Percentiles rank a stretch among this genome's conserved stretches.
phyloP scores from a whole-genome alignment of 345 rosid species.

The Trapa bicornis region DNA sequence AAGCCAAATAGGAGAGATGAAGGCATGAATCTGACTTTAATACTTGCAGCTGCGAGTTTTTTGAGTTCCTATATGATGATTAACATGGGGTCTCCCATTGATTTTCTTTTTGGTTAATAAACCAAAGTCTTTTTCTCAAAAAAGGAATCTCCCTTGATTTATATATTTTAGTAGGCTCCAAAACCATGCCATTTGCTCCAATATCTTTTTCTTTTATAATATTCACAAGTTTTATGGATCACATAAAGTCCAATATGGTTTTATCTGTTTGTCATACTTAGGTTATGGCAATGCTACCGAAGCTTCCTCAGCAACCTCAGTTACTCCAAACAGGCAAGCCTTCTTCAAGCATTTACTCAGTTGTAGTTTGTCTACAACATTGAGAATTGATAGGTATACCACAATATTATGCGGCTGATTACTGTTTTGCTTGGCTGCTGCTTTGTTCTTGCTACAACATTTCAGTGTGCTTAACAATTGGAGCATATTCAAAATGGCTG shows the following conservation, averaged over 20 bases:
- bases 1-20: background rate
- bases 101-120: background rate
- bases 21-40: background rate
- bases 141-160: no score
- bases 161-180: background rate
- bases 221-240: background rate
- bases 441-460: constrained; percentile 12
- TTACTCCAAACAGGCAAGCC: constrained; percentile 79
- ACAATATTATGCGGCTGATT: background rate
- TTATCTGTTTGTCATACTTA: constrained; percentile 13
- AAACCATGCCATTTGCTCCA: background rate
- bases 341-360: constrained; percentile 6
- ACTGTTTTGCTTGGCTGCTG: background rate
- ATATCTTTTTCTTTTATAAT: background rate
- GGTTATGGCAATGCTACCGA: constrained; percentile 80
- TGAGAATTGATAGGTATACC: background rate
- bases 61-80: background rate
- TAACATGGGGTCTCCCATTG: background rate
- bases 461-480: constrained; percentile 93
- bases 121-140: background rate
- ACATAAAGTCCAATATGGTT: background rate
- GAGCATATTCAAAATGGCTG: constrained; percentile 98
- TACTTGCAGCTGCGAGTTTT: background rate
- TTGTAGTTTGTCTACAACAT: constrained; percentile 2
- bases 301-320: constrained; percentile 83